phyloP scores from a whole-genome alignment of 805 yeast genomes.

The Lipomyces anomalus region DNA sequence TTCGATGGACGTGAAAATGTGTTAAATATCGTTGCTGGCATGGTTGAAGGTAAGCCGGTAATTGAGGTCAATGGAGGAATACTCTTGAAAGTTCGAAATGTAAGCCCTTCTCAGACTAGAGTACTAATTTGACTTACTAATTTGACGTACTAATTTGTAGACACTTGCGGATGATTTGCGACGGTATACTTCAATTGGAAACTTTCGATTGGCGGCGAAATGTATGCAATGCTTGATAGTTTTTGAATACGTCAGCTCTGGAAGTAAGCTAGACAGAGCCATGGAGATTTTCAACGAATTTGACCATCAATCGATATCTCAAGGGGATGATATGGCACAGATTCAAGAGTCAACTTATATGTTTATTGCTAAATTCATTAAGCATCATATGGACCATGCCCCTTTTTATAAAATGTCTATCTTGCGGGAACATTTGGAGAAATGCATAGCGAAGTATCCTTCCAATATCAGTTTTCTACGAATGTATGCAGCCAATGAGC shows the following conservation, averaged over 20 bases:
- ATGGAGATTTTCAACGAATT: not conserved
- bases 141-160: too few relatives aligned
- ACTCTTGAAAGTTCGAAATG: not conserved
- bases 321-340: too few relatives aligned
- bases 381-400: constrained; percentile 4
- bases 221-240: constrained; percentile 8
- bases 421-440: constrained; percentile 9
- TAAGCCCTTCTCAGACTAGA: not conserved
- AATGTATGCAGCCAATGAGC: constrained; percentile 11
- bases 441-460: constrained; percentile 7
- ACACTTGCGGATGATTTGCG: not conserved
- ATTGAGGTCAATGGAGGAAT: constrained; percentile 1
- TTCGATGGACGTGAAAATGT: constrained; percentile 2
- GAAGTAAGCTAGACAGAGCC: not conserved
- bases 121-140: too few relatives aligned
- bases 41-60: not conserved
- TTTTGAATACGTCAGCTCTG: constrained; percentile 1
- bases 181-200: not conserved
- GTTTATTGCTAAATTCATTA: constrained; percentile 7
- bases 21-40: not conserved
- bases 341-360: not conserved
- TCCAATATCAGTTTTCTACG: constrained; percentile 4
- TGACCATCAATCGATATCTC: not conserved
- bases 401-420: constrained; percentile 9
- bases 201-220: constrained; percentile 5